Percentiles rank a stretch among this genome's conserved stretches.
Conservation (phyloP, 2,329 filamentous ascomycete genomes). For the Trichoderma atrobrunneum region DNA sequence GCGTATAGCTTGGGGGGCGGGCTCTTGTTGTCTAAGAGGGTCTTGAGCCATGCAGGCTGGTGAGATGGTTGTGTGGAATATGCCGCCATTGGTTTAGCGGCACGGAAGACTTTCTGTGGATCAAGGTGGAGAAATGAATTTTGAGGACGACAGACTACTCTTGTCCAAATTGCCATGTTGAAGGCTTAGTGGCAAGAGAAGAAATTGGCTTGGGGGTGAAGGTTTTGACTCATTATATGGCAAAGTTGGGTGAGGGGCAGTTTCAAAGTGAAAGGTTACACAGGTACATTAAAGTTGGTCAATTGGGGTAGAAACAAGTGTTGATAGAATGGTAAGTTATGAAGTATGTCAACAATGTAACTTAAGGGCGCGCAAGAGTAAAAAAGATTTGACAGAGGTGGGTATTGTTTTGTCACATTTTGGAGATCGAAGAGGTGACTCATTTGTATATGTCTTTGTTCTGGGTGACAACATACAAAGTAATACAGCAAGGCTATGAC, state of each 20-base stretch:
- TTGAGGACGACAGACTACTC: not conserved
- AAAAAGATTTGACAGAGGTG: not conserved
- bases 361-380: not conserved
- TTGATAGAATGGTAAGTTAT: not conserved
- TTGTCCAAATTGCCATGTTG: conserved; percentile 1
- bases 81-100: not conserved
- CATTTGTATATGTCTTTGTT: not conserved
- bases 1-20: conserved; percentile 38
- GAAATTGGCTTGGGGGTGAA: not conserved
- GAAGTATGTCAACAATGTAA: not conserved
- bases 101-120: not conserved
- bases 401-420: not conserved
- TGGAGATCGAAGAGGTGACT: not conserved
- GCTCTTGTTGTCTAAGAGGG: conserved; percentile 27
- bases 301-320: not conserved
- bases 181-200: not conserved
- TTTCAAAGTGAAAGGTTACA: not conserved
- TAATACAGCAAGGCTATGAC: not conserved
- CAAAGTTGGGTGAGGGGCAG: not conserved
- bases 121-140: not conserved
- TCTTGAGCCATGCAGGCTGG: conserved; percentile 35
- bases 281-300: not conserved
- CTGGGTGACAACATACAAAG: not conserved
- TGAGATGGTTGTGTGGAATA: conserved; percentile 22
- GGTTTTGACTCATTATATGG: not conserved